These are phyloP conservation scores for Tricholoma sp. DNA, from an alignment of 768 basidiomycete genomes.

Conservation along the genomic window DNA sequence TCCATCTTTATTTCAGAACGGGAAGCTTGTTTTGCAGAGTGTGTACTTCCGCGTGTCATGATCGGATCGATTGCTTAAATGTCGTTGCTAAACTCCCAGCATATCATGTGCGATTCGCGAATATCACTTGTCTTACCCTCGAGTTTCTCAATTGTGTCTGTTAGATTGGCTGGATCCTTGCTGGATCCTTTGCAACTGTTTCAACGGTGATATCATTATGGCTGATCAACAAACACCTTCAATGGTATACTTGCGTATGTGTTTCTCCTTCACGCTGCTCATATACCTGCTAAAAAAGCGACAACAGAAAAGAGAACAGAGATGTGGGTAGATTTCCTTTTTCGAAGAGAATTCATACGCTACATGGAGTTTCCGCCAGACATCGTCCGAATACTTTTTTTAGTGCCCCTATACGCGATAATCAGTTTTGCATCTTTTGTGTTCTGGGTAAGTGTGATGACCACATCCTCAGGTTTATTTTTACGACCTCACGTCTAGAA, in stretches of 20 bases:
- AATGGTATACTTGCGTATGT: slow-evolving; percentile 67
- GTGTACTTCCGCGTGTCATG: slow-evolving; percentile 8
- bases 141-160: background rate
- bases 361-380: slow-evolving; percentile 31
- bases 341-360: background rate
- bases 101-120: slow-evolving; percentile 44
- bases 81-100: slow-evolving; percentile 25
- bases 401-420: slow-evolving; percentile 72
- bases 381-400: slow-evolving; percentile 69
- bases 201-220: slow-evolving; percentile 59
- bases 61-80: background rate
- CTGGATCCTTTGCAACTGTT: slow-evolving; percentile 52
- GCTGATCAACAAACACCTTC: slow-evolving; percentile 70
- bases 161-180: slow-evolving; percentile 67
- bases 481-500: slow-evolving; percentile 34
- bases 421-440: slow-evolving; percentile 66
- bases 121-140: background rate
- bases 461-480: background rate
- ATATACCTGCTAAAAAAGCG: background rate
- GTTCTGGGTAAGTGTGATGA: slow-evolving; percentile 51
- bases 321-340: slow-evolving; percentile 37
- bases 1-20: slow-evolving; percentile 58
- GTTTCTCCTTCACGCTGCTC: background rate
- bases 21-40: slow-evolving; percentile 60
- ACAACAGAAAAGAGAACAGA: slow-evolving; percentile 60